Evolutionary conservation across 129 eudicot species (phyloP).

Genomic region (sunflower (Helianthus annuus)): DNA sequence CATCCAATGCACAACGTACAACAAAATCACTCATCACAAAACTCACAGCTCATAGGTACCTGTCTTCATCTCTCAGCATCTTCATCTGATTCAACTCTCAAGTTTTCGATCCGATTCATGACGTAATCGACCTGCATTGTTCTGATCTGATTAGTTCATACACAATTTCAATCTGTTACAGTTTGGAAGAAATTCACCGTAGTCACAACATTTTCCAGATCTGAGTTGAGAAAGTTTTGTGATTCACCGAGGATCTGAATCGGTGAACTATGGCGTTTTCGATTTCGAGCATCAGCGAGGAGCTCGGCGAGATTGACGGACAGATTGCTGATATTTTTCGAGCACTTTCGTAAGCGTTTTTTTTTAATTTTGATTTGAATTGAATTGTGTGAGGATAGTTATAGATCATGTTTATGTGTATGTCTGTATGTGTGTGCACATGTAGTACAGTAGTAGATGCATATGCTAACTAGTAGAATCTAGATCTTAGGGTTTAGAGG

Average conservation of each 20-base stretch:
- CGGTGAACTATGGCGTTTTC: conserved; percentile 49
- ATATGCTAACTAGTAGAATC: conserved; percentile 11
- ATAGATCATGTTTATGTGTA: conserved; percentile 14
- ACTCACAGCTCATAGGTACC: conserved; percentile 26
- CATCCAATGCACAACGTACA: conserved; percentile 2
- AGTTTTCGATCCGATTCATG: conserved; percentile 36
- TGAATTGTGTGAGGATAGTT: conserved; percentile 8
- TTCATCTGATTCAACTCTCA: conserved; percentile 20
- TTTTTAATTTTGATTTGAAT: neutral
- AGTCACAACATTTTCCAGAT: conserved; percentile 11
- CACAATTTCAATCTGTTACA: conserved; percentile 6
- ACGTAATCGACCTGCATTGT: conserved; percentile 33
- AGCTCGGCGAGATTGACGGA: conserved; percentile 90
- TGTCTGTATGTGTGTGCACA: neutral
- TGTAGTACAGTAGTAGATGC: neutral
- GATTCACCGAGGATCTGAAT: conserved; percentile 21
- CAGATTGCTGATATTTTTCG: conserved; percentile 83
- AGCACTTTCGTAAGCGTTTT: conserved; percentile 78
- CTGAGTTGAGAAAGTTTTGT: conserved; percentile 15
- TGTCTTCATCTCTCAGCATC: conserved; percentile 25
- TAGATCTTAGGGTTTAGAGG: conserved; percentile 20
- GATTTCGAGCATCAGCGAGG: conserved; percentile 72
- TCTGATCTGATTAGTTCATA: conserved; percentile 38
- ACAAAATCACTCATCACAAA: conserved; percentile 16
- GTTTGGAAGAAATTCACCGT: conserved; percentile 17